Base-by-base conservation (phyloP, 225 moss, liverwort and hornwort species). In the Lunularia cruciata region DNA sequence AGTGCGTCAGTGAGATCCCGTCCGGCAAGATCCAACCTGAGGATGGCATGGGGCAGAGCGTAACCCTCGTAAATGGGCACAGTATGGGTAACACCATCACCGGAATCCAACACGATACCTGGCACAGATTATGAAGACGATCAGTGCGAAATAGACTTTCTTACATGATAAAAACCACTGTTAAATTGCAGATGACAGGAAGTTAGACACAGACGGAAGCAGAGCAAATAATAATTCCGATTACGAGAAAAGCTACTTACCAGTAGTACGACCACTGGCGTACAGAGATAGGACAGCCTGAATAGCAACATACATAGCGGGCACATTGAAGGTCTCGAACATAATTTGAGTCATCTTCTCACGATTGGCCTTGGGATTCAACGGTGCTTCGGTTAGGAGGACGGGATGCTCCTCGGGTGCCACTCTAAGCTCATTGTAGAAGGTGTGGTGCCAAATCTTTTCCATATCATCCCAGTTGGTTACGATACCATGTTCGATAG, bases 11-110 rank as follows among this genome's bases (percentile, higher is more conserved):
- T 91, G 45, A 95, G 76, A 76, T 95, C 95, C 6, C 95, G 84
- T 20, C 95, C 95, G 4, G 95, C 95, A 79, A 95, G 84, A 59
- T 95, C 95, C 81, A 95, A 58, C 16, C 95, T 88, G 3, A 95
- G 95, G 42, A 95, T 95, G 37, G 95, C 95, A 67, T 95, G 95
- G 5, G 95, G 95, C 16, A 95, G 70, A 0, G 95, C 85, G 32
- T 95, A 95, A 25, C 95, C 95, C 67, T 85, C 85, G 42, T 85
- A 85, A 35, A 85, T 85, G 2, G 85, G 85, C 3, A 85, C 85
- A 54, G 85, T 85, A 71, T 85, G 85, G 49, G 85, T 85, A 23
- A 85, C 85, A 71, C 85, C 85, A 65, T 85, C 85, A 36, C 85
- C 85, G 27, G 81, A 81, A 66, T 85, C 85, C 47, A 85, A 63